Evolutionary conservation across 2,329 filamentous ascomycete genomes (phyloP).

Genomic region (Phyllosticta paracitricarpa): DNA sequence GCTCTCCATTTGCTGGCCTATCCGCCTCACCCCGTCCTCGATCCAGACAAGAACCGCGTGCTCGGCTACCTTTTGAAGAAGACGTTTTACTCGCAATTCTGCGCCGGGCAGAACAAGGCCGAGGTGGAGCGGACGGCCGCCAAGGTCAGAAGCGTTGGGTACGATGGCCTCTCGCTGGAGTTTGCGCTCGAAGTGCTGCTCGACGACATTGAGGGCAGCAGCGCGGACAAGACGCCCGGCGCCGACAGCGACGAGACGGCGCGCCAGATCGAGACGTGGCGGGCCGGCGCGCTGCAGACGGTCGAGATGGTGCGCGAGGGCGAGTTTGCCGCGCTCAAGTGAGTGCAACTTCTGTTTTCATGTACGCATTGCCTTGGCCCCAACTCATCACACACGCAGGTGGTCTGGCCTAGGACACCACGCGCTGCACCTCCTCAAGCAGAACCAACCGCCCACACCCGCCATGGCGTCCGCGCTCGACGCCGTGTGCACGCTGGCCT

Average conservation of each 20-base stretch:
- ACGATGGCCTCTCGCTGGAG: slow-evolving; percentile 73
- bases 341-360: background rate
- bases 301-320: slow-evolving; percentile 40
- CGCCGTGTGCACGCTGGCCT: slow-evolving; percentile 63
- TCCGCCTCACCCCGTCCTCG: background rate
- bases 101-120: slow-evolving; percentile 62
- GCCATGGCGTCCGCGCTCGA: slow-evolving; percentile 61
- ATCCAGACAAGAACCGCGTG: slow-evolving; percentile 33
- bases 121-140: slow-evolving; percentile 59
- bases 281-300: slow-evolving; percentile 59
- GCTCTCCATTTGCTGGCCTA: slow-evolving; percentile 1
- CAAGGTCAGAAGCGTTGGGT: slow-evolving; percentile 59
- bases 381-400: slow-evolving; percentile 26
- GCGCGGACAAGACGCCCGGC: background rate
- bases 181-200: slow-evolving; percentile 61
- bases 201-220: slow-evolving; percentile 13
- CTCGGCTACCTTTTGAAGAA: slow-evolving; percentile 62
- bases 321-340: slow-evolving; percentile 42
- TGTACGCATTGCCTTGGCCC: background rate
- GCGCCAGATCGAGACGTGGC: slow-evolving; percentile 61
- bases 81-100: slow-evolving; percentile 86
- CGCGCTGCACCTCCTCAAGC: slow-evolving; percentile 56
- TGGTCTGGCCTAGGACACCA: slow-evolving; percentile 76
- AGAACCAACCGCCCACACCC: slow-evolving; percentile 51
- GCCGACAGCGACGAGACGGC: slow-evolving; percentile 36